phyloP scores from a whole-genome alignment of 2,329 filamentous ascomycete genomes.

The Penicillium sp. region DNA sequence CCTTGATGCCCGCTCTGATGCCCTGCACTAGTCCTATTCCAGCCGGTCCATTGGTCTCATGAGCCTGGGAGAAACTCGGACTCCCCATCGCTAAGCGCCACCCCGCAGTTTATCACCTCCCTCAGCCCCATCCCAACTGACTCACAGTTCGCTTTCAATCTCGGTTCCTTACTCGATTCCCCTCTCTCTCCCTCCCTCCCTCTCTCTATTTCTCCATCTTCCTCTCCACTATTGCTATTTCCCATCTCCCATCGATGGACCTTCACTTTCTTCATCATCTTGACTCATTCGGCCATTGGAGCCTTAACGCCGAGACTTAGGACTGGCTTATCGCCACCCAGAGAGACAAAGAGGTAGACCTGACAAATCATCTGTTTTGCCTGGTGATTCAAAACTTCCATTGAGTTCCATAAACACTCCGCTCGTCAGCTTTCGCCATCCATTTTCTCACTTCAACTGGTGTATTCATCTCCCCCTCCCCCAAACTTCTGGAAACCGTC shows the following conservation, averaged over 20 bases:
- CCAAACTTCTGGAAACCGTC: neutral
- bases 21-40: constrained; percentile 1
- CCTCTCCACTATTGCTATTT: neutral
- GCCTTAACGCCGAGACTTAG: constrained; percentile 17
- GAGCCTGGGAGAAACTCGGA: constrained; percentile 11
- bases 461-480: constrained; percentile 3
- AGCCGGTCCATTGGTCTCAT: constrained; percentile 7
- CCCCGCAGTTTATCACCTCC: constrained; percentile 18
- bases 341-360: constrained; percentile 11
- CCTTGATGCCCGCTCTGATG: constrained; percentile 5
- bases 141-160: constrained; percentile 7
- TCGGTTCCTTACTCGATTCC: neutral
- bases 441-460: neutral
- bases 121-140: constrained; percentile 18
- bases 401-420: constrained; percentile 21
- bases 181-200: neutral
- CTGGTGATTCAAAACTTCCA: constrained; percentile 20
- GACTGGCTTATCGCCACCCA: constrained; percentile 19
- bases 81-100: constrained; percentile 8
- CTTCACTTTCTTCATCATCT: neutral
- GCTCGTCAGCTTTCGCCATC: constrained; percentile 5
- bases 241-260: constrained; percentile 1
- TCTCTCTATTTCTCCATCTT: neutral
- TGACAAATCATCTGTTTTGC: constrained; percentile 22
- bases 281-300: constrained; percentile 22